Base-by-base conservation (phyloP, 257 asterid species). In the Eucommia ulmoides region DNA sequence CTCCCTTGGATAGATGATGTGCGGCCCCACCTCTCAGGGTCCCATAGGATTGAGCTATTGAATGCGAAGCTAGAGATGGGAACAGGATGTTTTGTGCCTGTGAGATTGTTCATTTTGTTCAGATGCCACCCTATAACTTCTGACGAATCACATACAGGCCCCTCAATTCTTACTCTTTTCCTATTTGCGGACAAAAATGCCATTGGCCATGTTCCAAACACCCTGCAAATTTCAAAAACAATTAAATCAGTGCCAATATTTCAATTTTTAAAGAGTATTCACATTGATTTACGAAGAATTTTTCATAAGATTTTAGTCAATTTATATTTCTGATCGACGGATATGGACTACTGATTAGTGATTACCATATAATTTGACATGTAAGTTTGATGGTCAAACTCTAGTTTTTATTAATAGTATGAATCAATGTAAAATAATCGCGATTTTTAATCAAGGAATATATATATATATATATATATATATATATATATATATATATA, bases 1-100 rank as follows among this genome's bases (percentile, higher is more conserved):
- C 81, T 62, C 62, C 81, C 79, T 57, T 88, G 97, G 21, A 68
- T 65, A 53, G 95, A 74, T 19, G 95, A 75, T 20, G 94, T 64
- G 19, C 95, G 77, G 0, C 97, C 97, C 97, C 95, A 88, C 77
- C 95, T 72, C 60, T 88, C 94, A 1, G 97, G 95, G 74, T 88
- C 97, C 97, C 97, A 88, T 16, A 88, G 87, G 54, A 84, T 75
- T 3, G 97, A 88, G 62, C 89, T 88, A 51, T 84, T 88, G 71
- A 88, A 88, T 8, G 96, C 96, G 65, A 89, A 82, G 35, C 79
- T 80, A 17, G 97, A 84, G 60, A 84, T 70, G 26, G 71, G 93
- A 61, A 88, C 73, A 15, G 79, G 65, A 50, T 79, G 79, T 15
- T 21, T 59, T 23, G 22, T 55, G 46, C 52, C 75, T 44, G 80